Evolutionary conservation across 495 filamentous ascomycete species (phyloP).

Genomic region (Tuber indicum): DNA sequence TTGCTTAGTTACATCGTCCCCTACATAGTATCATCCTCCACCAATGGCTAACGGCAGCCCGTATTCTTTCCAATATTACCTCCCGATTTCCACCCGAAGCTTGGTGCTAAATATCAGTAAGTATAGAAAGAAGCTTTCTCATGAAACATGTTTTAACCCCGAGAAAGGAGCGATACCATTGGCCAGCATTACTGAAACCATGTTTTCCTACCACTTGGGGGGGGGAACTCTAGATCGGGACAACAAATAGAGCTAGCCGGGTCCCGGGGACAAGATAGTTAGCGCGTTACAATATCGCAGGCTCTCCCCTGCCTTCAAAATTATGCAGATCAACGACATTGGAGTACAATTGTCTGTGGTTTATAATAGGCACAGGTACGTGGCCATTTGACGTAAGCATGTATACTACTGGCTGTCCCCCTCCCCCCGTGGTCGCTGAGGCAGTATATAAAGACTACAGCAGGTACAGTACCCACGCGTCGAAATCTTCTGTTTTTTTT

Average conservation of each 20-base stretch:
- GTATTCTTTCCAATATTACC: not conserved
- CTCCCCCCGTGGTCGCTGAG: not conserved
- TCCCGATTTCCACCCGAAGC: not conserved
- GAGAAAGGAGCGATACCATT: not conserved
- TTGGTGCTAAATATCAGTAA: not conserved
- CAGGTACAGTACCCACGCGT: not conserved
- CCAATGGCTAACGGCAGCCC: not conserved
- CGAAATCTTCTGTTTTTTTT: not conserved
- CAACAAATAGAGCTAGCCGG: not conserved
- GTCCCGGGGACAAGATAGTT: not conserved
- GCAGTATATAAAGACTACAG: not conserved
- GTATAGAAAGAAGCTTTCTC: not conserved
- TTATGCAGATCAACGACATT: not conserved
- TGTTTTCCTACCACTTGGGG: not conserved
- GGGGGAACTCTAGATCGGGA: not conserved
- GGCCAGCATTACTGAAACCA: not conserved
- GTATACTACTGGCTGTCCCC: not conserved
- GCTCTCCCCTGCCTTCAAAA: not conserved
- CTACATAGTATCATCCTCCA: not conserved
- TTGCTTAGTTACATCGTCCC: not conserved
- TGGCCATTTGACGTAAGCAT: conserved; percentile 2
- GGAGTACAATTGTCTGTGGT: not conserved
- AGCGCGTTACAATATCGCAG: not conserved
- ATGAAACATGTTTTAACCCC: not conserved
- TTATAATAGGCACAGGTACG: not conserved